These are phyloP conservation scores for Fusarium verrucosum DNA, from an alignment of 2,329 filamentous ascomycete species.

Conservation along the genomic window DNA sequence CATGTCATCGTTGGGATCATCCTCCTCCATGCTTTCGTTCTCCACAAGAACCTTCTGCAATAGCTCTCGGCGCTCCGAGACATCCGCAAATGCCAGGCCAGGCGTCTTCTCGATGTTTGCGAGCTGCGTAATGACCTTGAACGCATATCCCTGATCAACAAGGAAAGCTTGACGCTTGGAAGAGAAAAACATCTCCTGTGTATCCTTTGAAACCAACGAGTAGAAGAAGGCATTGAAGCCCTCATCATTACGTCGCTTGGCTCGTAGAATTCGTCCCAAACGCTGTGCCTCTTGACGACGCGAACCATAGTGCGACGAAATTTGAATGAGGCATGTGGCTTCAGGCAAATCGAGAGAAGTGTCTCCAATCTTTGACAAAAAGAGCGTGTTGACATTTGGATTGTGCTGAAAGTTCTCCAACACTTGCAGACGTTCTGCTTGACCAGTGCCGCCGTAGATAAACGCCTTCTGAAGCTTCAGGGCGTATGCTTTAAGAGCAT, in stretches of 20 bases:
- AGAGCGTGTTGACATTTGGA: slow-evolving; percentile 87
- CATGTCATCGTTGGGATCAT: slow-evolving; percentile 65
- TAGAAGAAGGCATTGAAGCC: slow-evolving; percentile 99
- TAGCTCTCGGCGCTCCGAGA: slow-evolving; percentile 83
- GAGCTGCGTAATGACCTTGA: slow-evolving; percentile 97
- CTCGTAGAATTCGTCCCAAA: slow-evolving; percentile 89
- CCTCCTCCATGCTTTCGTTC: slow-evolving; percentile 78
- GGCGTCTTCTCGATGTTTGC: slow-evolving; percentile 88
- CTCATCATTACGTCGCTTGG: slow-evolving; percentile 95
- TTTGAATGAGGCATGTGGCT: slow-evolving; percentile 95
- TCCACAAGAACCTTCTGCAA: slow-evolving; percentile 90
- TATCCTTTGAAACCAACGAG: slow-evolving; percentile 95
- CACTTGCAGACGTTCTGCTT: slow-evolving; percentile 85
- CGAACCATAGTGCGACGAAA: slow-evolving; percentile 96
- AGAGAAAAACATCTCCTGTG: slow-evolving; percentile 97
- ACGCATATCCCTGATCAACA: slow-evolving; percentile 97
- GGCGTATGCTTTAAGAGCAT: slow-evolving; percentile 87
- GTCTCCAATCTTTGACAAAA: slow-evolving; percentile 96
- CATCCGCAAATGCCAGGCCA: slow-evolving; percentile 80
- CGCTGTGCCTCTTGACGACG: slow-evolving; percentile 96
- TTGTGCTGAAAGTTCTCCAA: slow-evolving; percentile 97
- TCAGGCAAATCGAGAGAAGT: slow-evolving; percentile 97
- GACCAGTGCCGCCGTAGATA: slow-evolving; percentile 89
- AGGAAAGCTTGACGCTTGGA: slow-evolving; percentile 96
- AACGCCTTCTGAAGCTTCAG: slow-evolving; percentile 84